Evolutionary conservation across 805 yeast genomes (phyloP), one percentile per base, ranked within the genome.

Genomic region (Candida awuae): DNA sequence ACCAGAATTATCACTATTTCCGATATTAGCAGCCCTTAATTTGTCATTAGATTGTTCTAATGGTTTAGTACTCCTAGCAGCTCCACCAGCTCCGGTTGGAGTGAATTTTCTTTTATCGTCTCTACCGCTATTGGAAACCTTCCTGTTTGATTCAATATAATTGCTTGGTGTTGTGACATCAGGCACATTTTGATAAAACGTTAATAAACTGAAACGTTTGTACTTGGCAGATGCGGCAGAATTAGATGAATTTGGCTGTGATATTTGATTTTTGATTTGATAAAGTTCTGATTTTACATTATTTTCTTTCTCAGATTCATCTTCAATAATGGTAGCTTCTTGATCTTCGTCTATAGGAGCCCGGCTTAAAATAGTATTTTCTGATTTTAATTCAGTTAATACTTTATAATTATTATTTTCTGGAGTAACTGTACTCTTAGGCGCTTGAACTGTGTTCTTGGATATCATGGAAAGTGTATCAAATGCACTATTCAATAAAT

Each of bases 171-270:
- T 33, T 10, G 45, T 35, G 13, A 44, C 41, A n/a, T 35, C 50
- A 1, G 47, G 44, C 6, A 39, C 40, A 30, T 27, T 35, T 38
- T 42, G 51, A 36, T 59, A 59, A 39, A 59, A 59, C 15, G 57
- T 54, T 8, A 59, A 45, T 48, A 58, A 51, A 46, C 63, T 58
- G 42, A 59, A 59, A 38, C 63, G 45, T 37, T 52, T 58, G 43
- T 49, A 54, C 37, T 52, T 59, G 2, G 53, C 44, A 4, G 53
- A 41, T 10, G 50, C 18, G 17, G 42, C 32, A 8, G 39, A 9
- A 21, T 20, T 27, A 3, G 38, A 17, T 16, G 42, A 6, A 21
- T 25, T 6, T 25, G 10, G 28, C 18, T 18, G 15, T 17, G 8
- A 20, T 17, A 4, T 8, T 21, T 7, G n/a, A 13, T 10, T 17